Percentiles rank a stretch among this genome's conserved stretches.
Evolutionary conservation across 2,329 filamentous ascomycete genomes (phyloP).

Genomic region (Exophiala sp.): DNA sequence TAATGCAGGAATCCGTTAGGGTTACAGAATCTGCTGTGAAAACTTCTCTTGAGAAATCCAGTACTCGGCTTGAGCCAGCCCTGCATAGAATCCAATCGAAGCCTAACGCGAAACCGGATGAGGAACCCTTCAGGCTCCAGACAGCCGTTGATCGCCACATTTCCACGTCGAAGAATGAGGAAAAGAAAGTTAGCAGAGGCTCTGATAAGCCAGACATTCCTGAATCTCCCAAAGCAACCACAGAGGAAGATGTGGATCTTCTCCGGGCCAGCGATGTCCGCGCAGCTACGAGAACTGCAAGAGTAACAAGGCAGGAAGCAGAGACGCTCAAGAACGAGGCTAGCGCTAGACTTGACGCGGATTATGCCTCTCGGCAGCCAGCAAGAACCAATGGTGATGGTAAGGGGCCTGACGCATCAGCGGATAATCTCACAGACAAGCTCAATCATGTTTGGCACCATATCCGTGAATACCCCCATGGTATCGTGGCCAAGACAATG

Average conservation of each 20-base stretch:
- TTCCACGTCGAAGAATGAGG: neutral
- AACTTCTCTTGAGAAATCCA: neutral
- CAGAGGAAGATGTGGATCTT: conserved; percentile 32
- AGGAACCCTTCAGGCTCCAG: conserved; percentile 5
- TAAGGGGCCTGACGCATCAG: neutral
- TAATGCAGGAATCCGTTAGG: neutral
- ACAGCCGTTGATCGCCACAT: conserved; percentile 16
- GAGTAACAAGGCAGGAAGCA: conserved; percentile 24
- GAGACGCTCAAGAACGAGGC: conserved; percentile 23
- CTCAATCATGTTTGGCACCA: conserved; percentile 23
- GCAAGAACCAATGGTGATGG: conserved; percentile 6
- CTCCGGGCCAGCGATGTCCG: conserved; percentile 36
- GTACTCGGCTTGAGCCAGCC: conserved; percentile 15
- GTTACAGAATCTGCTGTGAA: neutral
- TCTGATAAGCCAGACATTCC: neutral
- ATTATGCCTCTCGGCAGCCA: conserved; percentile 23
- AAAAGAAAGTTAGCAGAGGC: neutral
- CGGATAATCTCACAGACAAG: conserved; percentile 12
- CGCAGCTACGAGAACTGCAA: conserved; percentile 29
- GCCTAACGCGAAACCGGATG: neutral
- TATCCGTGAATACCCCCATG: conserved; percentile 24
- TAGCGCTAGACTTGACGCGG: conserved; percentile 27
- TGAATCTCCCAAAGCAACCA: neutral
- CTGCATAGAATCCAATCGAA: conserved; percentile 17
- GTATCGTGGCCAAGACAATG: conserved; percentile 28